A percentile compares a stretch with the other conserved stretches of the same genome.
phyloP scores from a whole-genome alignment of 441 rosid species.

The Populus hybrid region DNA sequence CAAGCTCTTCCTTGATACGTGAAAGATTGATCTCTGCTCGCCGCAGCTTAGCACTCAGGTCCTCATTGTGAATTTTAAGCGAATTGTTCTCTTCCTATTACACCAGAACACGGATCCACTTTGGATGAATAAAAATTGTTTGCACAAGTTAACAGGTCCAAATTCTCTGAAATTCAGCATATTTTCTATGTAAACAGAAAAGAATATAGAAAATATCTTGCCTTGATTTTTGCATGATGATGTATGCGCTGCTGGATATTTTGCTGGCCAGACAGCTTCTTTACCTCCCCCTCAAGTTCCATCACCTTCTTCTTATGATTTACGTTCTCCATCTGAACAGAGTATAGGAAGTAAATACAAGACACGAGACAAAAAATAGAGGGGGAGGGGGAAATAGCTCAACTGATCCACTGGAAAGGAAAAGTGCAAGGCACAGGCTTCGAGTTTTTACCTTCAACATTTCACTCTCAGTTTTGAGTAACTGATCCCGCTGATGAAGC shows the following conservation, averaged over 20 bases:
- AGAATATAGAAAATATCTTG: slow-evolving; percentile 30
- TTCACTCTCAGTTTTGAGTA: slow-evolving; percentile 72
- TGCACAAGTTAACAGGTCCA: neutral
- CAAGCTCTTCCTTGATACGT: slow-evolving; percentile 86
- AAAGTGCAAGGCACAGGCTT: neutral
- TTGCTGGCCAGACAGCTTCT: slow-evolving; percentile 83
- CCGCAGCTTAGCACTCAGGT: slow-evolving; percentile 61
- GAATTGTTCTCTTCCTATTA: slow-evolving; percentile 91
- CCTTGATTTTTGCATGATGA: slow-evolving; percentile 97
- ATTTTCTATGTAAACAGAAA: neutral
- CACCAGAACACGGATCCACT: slow-evolving; percentile 11
- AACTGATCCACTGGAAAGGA: no score
- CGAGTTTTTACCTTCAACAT: slow-evolving; percentile 59
- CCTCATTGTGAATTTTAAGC: slow-evolving; percentile 76
- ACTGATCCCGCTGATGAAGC: slow-evolving; percentile 68
- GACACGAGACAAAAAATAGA: neutral
- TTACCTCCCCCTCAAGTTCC: slow-evolving; percentile 85
- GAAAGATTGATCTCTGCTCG: slow-evolving; percentile 55
- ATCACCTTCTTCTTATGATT: slow-evolving; percentile 59
- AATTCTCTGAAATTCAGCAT: neutral
- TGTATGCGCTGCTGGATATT: slow-evolving; percentile 92
- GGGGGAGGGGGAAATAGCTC: neutral
- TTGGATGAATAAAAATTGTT: neutral
- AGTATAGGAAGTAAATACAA: slow-evolving; percentile 6
- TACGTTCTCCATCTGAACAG: slow-evolving; percentile 59